Base-by-base conservation (phyloP, 805 yeast genomes). In the Candida parachauliodes region DNA sequence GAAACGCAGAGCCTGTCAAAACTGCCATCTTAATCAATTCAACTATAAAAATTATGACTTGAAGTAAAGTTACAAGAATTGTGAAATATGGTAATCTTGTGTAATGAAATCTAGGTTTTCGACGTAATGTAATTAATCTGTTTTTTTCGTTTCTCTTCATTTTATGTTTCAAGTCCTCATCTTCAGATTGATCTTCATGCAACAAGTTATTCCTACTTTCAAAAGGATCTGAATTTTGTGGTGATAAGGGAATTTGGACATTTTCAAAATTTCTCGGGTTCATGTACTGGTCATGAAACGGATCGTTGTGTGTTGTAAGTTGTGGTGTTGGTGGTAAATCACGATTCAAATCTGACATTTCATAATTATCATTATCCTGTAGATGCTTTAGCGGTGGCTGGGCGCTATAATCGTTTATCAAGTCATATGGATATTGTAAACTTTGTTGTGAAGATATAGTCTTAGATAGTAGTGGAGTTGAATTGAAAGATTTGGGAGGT, bases 1-100 rank as follows among this genome's bases (percentile, higher is more conserved):
- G 86, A 42, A 83, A 71, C 3, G 82, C 77, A 11, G 74, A 68
- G 2, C 86, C 85, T 0, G 88, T 82, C 30, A 76, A 61, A 5
- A 54, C 48, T 5, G 77, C 72, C 84, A 78, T 77, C 39, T 60
- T 63, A 8, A 65, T 72, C 24, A 83, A 56, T 53, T 83, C 88
- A 9, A 71, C 81, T 6, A 81, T 68, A 50, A 83, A 83, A 7
- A 83, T 81, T 6, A 58, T 56, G 4, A 76, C 48, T 49, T 82
- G 80, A 14, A 72, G 65, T 8, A 60, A 28, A 0, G 80, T 66
- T 12, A 65, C 68, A 12, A 68, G 5, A 6, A 65, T 62, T 10
- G 71, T 61, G 43, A 68, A 58, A 50, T 64, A 68, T 3, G 74
- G 72, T 14, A 66, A 48, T 36, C 59, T 54, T 3, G 70, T 59